Conservation (phyloP, 805 yeast genomes). For the Kurtzmaniella cleridarum region DNA sequence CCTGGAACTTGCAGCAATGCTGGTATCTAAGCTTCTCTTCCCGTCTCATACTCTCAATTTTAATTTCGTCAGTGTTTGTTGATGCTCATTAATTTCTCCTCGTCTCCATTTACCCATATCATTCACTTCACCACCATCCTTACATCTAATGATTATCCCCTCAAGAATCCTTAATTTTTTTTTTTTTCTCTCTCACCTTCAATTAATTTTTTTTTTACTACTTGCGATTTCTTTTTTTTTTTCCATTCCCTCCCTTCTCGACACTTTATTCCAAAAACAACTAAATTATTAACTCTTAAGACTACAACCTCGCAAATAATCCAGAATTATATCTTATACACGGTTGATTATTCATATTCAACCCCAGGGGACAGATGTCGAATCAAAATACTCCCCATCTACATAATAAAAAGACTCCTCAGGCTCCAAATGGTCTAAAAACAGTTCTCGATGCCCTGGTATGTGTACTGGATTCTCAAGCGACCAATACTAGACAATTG, state of each 20-base stretch:
- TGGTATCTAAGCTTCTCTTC: too few species aligned
- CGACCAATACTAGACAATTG: constrained; percentile 49
- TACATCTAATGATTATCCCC: too few species aligned
- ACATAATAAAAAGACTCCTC: constrained; percentile 27
- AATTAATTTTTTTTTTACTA: too few species aligned
- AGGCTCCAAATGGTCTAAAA: constrained; percentile 14
- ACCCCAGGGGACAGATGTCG: constrained; percentile 18
- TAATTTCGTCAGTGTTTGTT: too few species aligned
- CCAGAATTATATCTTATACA: constrained; percentile 1
- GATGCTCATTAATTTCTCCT: too few species aligned
- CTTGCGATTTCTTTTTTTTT: too few species aligned
- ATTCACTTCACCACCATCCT: too few species aligned
- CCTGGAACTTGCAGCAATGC: too few species aligned
- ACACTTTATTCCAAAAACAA: background rate
- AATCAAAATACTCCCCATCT: constrained; percentile 33
- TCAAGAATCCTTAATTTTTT: too few species aligned
- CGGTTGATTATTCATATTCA: background rate
- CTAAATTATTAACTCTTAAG: background rate
- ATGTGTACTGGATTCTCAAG: constrained; percentile 37
- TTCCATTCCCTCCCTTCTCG: background rate
- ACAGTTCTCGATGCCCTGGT: constrained; percentile 22
- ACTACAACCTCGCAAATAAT: background rate
- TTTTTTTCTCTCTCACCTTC: too few species aligned
- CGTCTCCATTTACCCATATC: too few species aligned
- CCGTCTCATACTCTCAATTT: too few species aligned